Evolutionary conservation across 2,329 filamentous ascomycete genomes (phyloP).

Genomic region (Aspergillus proliferans): DNA sequence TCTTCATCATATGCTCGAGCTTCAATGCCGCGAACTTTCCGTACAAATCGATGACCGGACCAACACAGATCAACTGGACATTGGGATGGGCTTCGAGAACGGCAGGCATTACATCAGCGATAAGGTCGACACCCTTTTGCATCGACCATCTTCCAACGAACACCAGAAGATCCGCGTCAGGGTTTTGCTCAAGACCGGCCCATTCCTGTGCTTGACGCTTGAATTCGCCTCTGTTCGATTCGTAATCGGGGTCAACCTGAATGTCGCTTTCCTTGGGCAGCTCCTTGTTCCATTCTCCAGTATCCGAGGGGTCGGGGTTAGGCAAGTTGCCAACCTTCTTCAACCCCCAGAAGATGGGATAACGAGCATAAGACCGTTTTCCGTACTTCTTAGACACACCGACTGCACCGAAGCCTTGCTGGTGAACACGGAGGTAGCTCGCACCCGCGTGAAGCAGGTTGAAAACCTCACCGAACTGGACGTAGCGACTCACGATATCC

Average conservation of each 20-base stretch:
- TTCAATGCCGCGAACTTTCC: constrained; percentile 63
- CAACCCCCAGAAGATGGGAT: constrained; percentile 64
- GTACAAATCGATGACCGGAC: constrained; percentile 62
- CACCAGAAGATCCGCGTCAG: constrained; percentile 59
- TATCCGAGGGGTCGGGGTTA: constrained; percentile 61
- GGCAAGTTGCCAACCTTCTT: constrained; percentile 58
- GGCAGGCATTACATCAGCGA: constrained; percentile 60
- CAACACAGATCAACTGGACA: constrained; percentile 57
- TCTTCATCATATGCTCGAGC: constrained; percentile 57
- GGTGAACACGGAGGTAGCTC: constrained; percentile 60
- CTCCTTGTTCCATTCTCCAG: constrained; percentile 54
- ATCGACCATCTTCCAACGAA: constrained; percentile 65
- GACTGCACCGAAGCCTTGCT: constrained; percentile 62
- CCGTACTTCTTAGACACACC: constrained; percentile 65
- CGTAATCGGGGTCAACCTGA: constrained; percentile 49
- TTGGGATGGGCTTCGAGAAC: constrained; percentile 56
- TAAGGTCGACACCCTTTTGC: constrained; percentile 64
- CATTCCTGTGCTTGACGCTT: constrained; percentile 61
- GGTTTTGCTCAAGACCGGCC: constrained; percentile 57
- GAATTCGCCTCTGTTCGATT: constrained; percentile 48
- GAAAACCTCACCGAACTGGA: constrained; percentile 64
- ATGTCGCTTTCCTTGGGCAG: constrained; percentile 46
- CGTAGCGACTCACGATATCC: constrained; percentile 53
- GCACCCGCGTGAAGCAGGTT: constrained; percentile 62
- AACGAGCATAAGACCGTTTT: constrained; percentile 59